Conservation (phyloP, 1,139 yeast genomes). For the Geotrichum citri-aurantii region DNA sequence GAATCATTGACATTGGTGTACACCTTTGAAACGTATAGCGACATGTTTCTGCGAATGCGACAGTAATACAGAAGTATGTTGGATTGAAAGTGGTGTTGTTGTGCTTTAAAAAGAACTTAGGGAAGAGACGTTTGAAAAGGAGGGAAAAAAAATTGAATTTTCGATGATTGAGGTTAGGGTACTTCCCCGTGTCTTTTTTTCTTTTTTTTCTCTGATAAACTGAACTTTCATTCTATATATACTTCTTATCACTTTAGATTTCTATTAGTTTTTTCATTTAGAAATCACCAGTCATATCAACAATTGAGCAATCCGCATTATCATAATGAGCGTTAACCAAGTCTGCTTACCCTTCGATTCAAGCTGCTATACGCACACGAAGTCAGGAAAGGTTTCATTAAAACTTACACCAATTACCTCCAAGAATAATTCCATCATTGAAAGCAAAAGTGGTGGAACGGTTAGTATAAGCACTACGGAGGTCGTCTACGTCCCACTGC, state of each 20-base stretch:
- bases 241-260: neutral
- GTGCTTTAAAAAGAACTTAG: neutral
- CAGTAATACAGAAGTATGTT: neutral
- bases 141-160: neutral
- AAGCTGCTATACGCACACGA: neutral
- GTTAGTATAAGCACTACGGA: constrained; percentile 11
- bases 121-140: neutral
- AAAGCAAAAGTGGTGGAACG: neutral
- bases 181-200: neutral
- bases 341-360: constrained; percentile 1
- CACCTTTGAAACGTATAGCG: constrained; percentile 60
- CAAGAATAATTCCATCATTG: neutral
- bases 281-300: neutral
- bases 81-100: neutral
- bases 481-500: constrained; percentile 1
- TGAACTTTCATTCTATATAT: neutral
- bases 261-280: neutral
- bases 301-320: neutral
- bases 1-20: constrained; percentile 72
- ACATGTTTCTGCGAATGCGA: neutral
- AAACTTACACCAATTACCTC: neutral
- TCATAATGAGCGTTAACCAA: constrained; percentile 11
- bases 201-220: neutral
- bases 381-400: neutral
- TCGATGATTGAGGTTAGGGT: neutral